phyloP scores from a whole-genome alignment of 2,329 filamentous ascomycete genomes.

The Bipolaris cookei region DNA sequence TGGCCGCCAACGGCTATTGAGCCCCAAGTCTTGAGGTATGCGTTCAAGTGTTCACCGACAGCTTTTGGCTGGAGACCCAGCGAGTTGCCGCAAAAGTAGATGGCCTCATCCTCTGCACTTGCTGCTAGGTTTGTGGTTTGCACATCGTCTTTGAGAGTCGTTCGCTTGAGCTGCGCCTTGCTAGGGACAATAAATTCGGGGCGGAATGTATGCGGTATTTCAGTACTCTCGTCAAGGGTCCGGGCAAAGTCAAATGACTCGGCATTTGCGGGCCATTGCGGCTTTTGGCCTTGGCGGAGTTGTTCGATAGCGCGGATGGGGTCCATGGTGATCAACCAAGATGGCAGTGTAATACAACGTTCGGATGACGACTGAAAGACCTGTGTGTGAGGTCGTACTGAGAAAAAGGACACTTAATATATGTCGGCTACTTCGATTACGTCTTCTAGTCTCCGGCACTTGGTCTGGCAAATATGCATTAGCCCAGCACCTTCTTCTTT shows the following conservation, averaged over 20 bases:
- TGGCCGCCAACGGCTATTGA: slow-evolving; percentile 84
- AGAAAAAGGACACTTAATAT: slow-evolving; percentile 13
- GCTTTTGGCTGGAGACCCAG: slow-evolving; percentile 80
- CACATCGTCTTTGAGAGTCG: slow-evolving; percentile 52
- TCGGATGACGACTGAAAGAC: not conserved
- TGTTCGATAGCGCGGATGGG: slow-evolving; percentile 30
- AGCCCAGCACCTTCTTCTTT: slow-evolving; percentile 26
- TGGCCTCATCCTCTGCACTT: slow-evolving; percentile 55
- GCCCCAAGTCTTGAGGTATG: slow-evolving; percentile 82
- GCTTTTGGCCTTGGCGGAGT: slow-evolving; percentile 40
- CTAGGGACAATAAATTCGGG: slow-evolving; percentile 79
- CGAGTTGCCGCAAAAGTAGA: slow-evolving; percentile 90
- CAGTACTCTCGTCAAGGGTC: slow-evolving; percentile 36
- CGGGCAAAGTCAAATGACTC: slow-evolving; percentile 35
- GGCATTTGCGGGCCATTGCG: slow-evolving; percentile 34
- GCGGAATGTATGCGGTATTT: slow-evolving; percentile 54
- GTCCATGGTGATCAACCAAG: slow-evolving; percentile 31
- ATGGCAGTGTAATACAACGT: not conserved
- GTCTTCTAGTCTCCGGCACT: slow-evolving; percentile 14
- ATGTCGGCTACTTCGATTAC: slow-evolving; percentile 13
- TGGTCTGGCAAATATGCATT: slow-evolving; percentile 11
- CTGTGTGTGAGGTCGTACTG: slow-evolving; percentile 2
- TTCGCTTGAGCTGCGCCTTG: slow-evolving; percentile 71
- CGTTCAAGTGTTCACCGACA: slow-evolving; percentile 68
- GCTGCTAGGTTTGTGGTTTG: slow-evolving; percentile 35